Evolutionary conservation across 202 grass and related monocot species (phyloP), one percentile per base, ranked within the genome.

Genomic region (Setaria italica): DNA sequence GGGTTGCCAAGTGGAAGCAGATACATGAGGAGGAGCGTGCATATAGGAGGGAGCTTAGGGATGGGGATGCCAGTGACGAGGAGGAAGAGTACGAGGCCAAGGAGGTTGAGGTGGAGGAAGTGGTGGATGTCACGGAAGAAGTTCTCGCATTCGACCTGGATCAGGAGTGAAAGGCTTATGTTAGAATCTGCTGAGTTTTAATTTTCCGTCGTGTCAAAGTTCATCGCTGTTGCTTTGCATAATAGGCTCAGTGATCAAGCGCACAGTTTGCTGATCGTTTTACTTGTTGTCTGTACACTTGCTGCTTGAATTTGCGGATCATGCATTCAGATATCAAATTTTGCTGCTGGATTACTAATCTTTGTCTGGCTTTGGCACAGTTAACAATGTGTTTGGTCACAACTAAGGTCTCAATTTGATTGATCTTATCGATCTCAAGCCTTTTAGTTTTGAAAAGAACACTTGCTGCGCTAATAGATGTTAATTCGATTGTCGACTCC

Each of bases 81-180:
- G 95, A 97, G 76, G 95, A 93, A 77, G 92, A 91, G 75, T 91
- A 91, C 0, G 95, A 97, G 74, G 87, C 91, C 69, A 95, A 97
- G 89, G 89, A 97, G 76, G 91, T 97, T 30, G 92, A 97, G 74
- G 89, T 87, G 2, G 91, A 95, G 74, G 95, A 97, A 78, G 70
- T 90, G 25, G 63, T 97, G 4, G 77, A 92, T 29, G 85, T 97
- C n/a, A 14, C 20, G 3, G 89, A 97, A 78, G 92, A 92, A 64
- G 58, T 91, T 20, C 80, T 97, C 29, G 80, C 79, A 34, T 94
- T 92, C 1, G 89, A 94, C 6, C 43, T 87, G 48, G 85, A 92
- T 62, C 79, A 90, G 71, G 82, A 92, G 47, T 92, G 71, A 89
- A 78, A 75, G 62, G 67, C 14, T 35, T 62, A 37, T 79, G 39